Base-by-base conservation (phyloP, 768 basidiomycete species). In the Tubosaeta sp. region DNA sequence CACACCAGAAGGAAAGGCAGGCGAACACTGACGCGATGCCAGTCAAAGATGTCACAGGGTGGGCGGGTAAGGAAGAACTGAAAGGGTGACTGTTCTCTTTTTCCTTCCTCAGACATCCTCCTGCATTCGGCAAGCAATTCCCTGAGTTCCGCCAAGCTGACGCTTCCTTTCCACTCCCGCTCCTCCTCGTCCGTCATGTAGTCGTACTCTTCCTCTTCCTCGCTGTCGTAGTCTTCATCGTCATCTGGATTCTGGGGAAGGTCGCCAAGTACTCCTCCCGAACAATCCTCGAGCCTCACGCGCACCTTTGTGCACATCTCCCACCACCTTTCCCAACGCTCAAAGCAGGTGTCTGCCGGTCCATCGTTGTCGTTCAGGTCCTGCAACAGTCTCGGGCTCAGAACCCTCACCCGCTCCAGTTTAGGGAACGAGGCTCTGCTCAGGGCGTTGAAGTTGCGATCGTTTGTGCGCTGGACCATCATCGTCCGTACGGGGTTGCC, bases 251-350 rank as follows among this genome's bases (percentile, higher is more conserved):
- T 53, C 34, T 60, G 63, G 22, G 65, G 69, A 26, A 72, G 63
- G 47, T 59, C 60, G 0, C 88, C 88, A 34, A 91, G 67, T 47
- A 73, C 58, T 13, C 72, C 79, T 0, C 86, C 88, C 0, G 88
- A 89, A 60, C 88, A 90, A 65, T 91, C 88, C 67, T 91, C 87
- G 46, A 91, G 63, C 39, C 83, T 67, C 5, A 89, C 69, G 1
- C 79, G 76, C 63, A 77, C 72, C 17, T 58, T 55, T 0, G 69
- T 55, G 55, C 80, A 85, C 58, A 69, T 72, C 13, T 72, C 74
- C 79, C 82, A 86, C 88, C 88, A 90, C 43, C 75, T 70, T 57
- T 83, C 81, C 82, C 86, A 90, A 29, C 88, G 70, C 53, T 77
- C 73, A 49, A 63, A 71, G 50, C 72, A 72, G 6, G 41, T 31